Evolutionary conservation across 768 basidiomycete genomes (phyloP), one percentile per base, ranked within the genome.

Genomic region (Cystofilobasidium bisporidii): DNA sequence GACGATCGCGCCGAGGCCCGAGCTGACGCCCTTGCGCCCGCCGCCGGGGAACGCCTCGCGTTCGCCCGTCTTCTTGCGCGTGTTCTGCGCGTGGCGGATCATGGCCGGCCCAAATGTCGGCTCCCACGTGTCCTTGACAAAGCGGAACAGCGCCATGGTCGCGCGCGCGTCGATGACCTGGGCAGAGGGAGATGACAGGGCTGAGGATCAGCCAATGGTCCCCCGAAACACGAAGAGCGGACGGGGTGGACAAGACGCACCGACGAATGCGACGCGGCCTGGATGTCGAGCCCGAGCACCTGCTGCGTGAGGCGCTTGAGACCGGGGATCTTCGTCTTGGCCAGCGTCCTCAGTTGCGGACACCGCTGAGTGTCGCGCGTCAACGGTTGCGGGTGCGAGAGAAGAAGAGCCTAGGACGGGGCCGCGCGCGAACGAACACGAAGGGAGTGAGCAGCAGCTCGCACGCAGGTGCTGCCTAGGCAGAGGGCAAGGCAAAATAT

Each of bases 151-250:
- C 0, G 91, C 93, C 91, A 99, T 96, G 0, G 92, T 89, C 0
- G 93, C 94, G 61, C 93, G 83, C 0, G 93, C 91, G 75, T 98
- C 93, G 22, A 84, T 88, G 6, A 97, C 86, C 93, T 96, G 67
- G 15, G 40, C 3, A 61, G 30, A 45, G 38, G 24, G 33, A 11
- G 30, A 9, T 2, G 59, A 20, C 26, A 4, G 48, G 24, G 50
- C 18, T 26, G 33, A 12, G 38, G 48, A 1, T 38, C 11, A 55
- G 26, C 20, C 10, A 61, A 48, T 5, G 18, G 48, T n/a, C 30
- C 41, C 33, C 32, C 18, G 50, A 43, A 18, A 10, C n/a, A n/a
- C n/a, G 43, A 32, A 62, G 30, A 50, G 59, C 28, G 61, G 36
- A 36, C 12, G 36, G 17, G 14, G 17, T 48, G 59, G 41, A 30